Evolutionary conservation across 192 early-diverging fungal species (phyloP), one percentile per base, ranked within the genome.

Genomic region (Backusella parvicylindrica): DNA sequence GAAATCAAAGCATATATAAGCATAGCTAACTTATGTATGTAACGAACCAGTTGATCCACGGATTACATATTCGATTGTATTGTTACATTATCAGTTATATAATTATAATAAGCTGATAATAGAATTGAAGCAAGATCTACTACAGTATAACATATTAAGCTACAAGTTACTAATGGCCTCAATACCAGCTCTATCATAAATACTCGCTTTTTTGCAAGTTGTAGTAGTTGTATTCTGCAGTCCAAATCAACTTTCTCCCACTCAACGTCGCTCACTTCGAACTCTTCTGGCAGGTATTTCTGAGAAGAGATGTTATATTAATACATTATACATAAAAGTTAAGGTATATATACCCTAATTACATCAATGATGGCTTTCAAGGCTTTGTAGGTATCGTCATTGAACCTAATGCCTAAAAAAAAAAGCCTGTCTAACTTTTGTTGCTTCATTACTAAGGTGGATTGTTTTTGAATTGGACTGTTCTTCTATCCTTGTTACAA

Each of bases 151-250:
- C 31, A 65, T 65, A 65, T 65, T 65, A 65, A 65, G 33, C 64
- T 65, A 65, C 33, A 65, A 65, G 64, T 65, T 65, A 65, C 33
- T 65, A 33, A 65, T 36, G 16, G 64, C 26, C 3, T 65, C 26
- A 65, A 65, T 33, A 65, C 64, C 64, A 65, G 64, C 64, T 65
- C 64, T 65, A 65, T 65, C 64, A 65, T 65, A 65, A 65, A 65
- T 35, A 16, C 15, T 35, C 64, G 64, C 33, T 65, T 65, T 65
- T 65, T 65, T 65, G 47, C 18, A 50, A 50, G 47, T n/a, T 50
- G 47, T 50, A 50, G n/a, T 50, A 50, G 47, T 50, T 50, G n/a
- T 50, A 50, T 50, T 50, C 47, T 50, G 47, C 47, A 50, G 47
- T 50, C 47, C 18, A 50, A 33, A 65, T 36, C 64, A 33, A 33